A percentile compares a stretch with the other conserved stretches of the same genome.
phyloP scores from a whole-genome alignment of 495 filamentous ascomycete species.

The Xylaria sp. region DNA sequence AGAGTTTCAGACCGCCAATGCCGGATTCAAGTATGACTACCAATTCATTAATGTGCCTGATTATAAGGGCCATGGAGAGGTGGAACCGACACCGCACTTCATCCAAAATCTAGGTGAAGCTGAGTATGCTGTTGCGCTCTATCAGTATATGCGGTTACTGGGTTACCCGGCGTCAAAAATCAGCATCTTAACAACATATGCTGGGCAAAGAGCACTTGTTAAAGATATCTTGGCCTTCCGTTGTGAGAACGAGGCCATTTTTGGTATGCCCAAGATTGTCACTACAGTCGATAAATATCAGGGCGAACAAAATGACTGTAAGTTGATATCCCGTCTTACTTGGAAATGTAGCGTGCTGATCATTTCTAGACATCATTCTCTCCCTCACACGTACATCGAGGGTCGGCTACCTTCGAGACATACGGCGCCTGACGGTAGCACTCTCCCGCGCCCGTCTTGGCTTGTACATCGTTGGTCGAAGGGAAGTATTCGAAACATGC shows the following conservation, averaged over 20 bases:
- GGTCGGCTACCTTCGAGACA: conserved; percentile 92
- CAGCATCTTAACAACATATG: conserved; percentile 90
- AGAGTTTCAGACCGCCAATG: conserved; percentile 85
- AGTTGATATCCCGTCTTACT: conserved; percentile 45
- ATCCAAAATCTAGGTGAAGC: conserved; percentile 97
- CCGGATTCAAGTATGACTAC: conserved; percentile 91
- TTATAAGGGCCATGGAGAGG: conserved; percentile 90
- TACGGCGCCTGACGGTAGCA: conserved; percentile 94
- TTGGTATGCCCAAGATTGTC: conserved; percentile 89
- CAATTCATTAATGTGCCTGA: conserved; percentile 97
- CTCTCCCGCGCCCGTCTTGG: conserved; percentile 92
- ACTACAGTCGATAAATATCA: conserved; percentile 98
- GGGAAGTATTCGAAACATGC: conserved; percentile 86
- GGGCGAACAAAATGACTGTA: conserved; percentile 98
- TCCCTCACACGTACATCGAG: conserved; percentile 87
- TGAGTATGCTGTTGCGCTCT: conserved; percentile 94
- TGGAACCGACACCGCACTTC: conserved; percentile 93
- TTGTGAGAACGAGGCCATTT: conserved; percentile 81
- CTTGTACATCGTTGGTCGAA: conserved; percentile 90
- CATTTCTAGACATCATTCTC: conserved; percentile 79
- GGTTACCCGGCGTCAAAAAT: conserved; percentile 94
- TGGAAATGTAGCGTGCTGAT: conserved; percentile 36
- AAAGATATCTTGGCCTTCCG: conserved; percentile 87
- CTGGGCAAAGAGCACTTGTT: conserved; percentile 91
- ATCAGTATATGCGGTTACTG: conserved; percentile 95